phyloP scores from a whole-genome alignment of 306 rosid genomes.

The Ormosia emarginata region DNA sequence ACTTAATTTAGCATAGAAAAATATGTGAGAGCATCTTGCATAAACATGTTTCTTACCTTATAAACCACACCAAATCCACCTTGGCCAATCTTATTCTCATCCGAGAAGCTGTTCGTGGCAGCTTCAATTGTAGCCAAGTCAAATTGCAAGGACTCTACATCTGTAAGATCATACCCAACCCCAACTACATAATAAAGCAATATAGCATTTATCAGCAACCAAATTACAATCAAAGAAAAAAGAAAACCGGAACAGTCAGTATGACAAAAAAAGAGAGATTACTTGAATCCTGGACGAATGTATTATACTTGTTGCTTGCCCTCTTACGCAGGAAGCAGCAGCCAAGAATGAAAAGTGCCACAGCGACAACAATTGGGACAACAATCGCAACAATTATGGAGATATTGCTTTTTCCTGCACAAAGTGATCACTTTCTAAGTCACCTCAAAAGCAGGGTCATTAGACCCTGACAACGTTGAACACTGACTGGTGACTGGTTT shows the following conservation, averaged over 20 bases:
- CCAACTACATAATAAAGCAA: constrained; percentile 12
- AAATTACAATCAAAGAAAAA: not conserved
- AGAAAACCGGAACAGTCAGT: not conserved
- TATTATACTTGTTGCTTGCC: constrained; percentile 19
- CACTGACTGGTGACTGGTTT: not conserved
- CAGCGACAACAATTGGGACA: constrained; percentile 31
- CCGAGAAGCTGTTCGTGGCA: constrained; percentile 45
- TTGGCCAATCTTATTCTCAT: constrained; percentile 40
- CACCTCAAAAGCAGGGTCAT: not conserved
- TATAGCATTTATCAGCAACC: not conserved
- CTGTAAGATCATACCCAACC: constrained; percentile 14
- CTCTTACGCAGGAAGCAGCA: constrained; percentile 37
- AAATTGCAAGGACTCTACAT: constrained; percentile 40
- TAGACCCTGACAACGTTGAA: not conserved
- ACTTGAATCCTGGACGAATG: constrained; percentile 28
- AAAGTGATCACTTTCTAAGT: not conserved
- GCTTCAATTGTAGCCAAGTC: constrained; percentile 35
- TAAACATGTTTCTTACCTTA: constrained; percentile 30
- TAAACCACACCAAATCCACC: constrained; percentile 64
- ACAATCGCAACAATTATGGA: constrained; percentile 26
- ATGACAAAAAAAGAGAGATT: not conserved
- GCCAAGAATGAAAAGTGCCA: constrained; percentile 24
- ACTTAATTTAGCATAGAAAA: not conserved
- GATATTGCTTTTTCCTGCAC: constrained; percentile 30
- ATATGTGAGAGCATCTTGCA: not conserved